Conservation (phyloP, 2,329 filamentous ascomycete species). For the Botrytis sinoallii region DNA sequence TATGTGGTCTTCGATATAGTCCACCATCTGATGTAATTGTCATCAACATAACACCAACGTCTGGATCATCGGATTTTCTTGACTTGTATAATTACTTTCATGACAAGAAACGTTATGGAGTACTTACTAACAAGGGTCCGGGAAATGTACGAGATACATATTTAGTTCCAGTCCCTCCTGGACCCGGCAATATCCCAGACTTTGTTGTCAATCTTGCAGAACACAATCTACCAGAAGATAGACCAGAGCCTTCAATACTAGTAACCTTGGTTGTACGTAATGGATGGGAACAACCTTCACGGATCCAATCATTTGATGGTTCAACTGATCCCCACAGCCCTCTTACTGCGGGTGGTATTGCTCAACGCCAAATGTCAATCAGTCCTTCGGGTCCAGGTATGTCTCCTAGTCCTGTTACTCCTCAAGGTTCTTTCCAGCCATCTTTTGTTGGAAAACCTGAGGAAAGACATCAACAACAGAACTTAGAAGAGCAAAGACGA, state of each 20-base stretch:
- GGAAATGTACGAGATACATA: constrained; percentile 86
- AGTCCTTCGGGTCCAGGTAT: constrained; percentile 49
- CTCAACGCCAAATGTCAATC: constrained; percentile 47
- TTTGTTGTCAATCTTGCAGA: constrained; percentile 88
- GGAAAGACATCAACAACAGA: constrained; percentile 40
- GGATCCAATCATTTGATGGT: constrained; percentile 26
- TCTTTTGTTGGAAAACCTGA: constrained; percentile 23
- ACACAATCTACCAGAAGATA: constrained; percentile 69
- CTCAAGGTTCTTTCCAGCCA: constrained; percentile 37
- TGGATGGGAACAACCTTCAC: constrained; percentile 39
- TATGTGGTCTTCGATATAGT: constrained; percentile 82
- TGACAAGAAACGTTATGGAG: constrained; percentile 78
- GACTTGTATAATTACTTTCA: constrained; percentile 85
- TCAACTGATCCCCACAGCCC: constrained; percentile 35
- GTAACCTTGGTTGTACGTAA: constrained; percentile 82
- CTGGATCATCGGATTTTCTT: constrained; percentile 63
- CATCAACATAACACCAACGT: constrained; percentile 64
- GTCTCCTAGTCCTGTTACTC: constrained; percentile 48
- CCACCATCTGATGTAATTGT: constrained; percentile 81
- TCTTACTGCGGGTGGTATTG: constrained; percentile 37
- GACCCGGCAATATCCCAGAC: constrained; percentile 68
- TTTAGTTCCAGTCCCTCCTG: constrained; percentile 78
- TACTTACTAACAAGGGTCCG: constrained; percentile 72
- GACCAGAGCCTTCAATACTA: constrained; percentile 73
- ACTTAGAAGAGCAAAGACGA: constrained; percentile 38